phyloP scores from a whole-genome alignment of 768 basidiomycete genomes.

The Psilocybe cyanescens region DNA sequence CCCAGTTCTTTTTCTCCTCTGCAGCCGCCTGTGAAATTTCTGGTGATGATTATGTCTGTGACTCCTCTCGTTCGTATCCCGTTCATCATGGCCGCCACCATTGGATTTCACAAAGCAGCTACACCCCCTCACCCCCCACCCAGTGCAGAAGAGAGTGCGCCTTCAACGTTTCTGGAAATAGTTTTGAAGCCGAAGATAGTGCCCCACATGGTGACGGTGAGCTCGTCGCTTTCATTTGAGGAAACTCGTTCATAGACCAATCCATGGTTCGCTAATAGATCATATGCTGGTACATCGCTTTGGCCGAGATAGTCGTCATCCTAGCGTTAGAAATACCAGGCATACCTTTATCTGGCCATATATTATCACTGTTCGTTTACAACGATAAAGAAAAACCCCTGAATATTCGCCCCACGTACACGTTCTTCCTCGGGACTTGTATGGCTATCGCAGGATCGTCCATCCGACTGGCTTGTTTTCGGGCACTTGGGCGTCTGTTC shows the following conservation, averaged over 20 bases:
- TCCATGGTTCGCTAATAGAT: slow-evolving; percentile 23
- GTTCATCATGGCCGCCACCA: slow-evolving; percentile 43
- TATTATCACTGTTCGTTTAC: slow-evolving; percentile 32
- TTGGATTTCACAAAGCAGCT: slow-evolving; percentile 45
- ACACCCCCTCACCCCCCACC: slow-evolving; percentile 52
- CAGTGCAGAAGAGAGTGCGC: slow-evolving; percentile 32
- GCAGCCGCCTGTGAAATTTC: neutral
- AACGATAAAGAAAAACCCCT: slow-evolving; percentile 21
- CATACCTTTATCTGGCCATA: slow-evolving; percentile 21
- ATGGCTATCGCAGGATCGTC: slow-evolving; percentile 43
- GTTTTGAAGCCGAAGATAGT: slow-evolving; percentile 38
- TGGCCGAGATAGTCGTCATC: slow-evolving; percentile 42
- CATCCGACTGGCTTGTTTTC: slow-evolving; percentile 46
- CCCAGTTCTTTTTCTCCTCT: neutral
- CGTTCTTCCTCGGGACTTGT: slow-evolving; percentile 41
- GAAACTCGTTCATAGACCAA: neutral
- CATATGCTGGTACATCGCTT: slow-evolving; percentile 39
- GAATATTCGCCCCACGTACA: slow-evolving; percentile 30
- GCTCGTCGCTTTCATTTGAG: neutral
- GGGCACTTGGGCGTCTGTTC: slow-evolving; percentile 49
- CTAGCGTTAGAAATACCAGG: slow-evolving; percentile 31
- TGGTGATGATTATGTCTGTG: slow-evolving; percentile 15
- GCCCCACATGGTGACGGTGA: slow-evolving; percentile 34
- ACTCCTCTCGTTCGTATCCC: slow-evolving; percentile 42
- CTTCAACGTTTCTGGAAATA: slow-evolving; percentile 39